Base-by-base conservation (phyloP, 2,329 filamentous ascomycete genomes). In the Xylariaceae sp. region DNA sequence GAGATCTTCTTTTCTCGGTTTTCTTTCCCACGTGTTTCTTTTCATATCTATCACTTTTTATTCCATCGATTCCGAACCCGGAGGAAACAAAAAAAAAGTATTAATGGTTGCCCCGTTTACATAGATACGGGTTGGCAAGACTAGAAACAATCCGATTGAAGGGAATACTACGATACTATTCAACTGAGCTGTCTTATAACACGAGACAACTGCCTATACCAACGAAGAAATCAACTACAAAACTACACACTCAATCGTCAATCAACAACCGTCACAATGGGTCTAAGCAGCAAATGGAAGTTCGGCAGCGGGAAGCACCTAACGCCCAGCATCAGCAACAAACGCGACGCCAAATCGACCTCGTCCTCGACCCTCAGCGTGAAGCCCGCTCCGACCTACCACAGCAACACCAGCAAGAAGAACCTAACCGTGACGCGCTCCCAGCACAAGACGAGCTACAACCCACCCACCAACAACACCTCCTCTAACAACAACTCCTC, bases 261-360 rank as follows among this genome's bases (percentile, higher is more conserved):
- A n/a, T 45, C 42, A n/a, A 6, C 42, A 42, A 17, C 51, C 53
- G n/a, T 17, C 51, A 57, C 3, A 13, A 61, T 65, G 62, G 59
- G 56, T 18, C n/a, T 65, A 18, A 53, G 62, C 23, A 30, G 23
- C 52, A 64, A 62, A 51, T 65, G 60, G 58, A 64, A 56, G 47
- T 55, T 61, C 13, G 34, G 59, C 56, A 55, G 59, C 49, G 54
- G 62, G 15, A 58, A 51, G 47, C 53, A 53, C 35, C 58, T 55
- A 18, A 54, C 61, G 5, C 30, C 34, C 15, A 62, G 55, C 55
- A 53, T 56, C 3, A 53, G 53, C 34, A 58, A 62, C 34, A 58
- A 62, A 23, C 57, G 44, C 49, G 56, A 61, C 11, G 57, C 50
- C 15, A 42, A 56, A 13, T 53, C 53, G 4, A 51, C 61, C 11